Evolutionary conservation across 352 stramenopile genomes (phyloP), one percentile per base, ranked within the genome.

Genomic region (Paralagenidium karlingii): DNA sequence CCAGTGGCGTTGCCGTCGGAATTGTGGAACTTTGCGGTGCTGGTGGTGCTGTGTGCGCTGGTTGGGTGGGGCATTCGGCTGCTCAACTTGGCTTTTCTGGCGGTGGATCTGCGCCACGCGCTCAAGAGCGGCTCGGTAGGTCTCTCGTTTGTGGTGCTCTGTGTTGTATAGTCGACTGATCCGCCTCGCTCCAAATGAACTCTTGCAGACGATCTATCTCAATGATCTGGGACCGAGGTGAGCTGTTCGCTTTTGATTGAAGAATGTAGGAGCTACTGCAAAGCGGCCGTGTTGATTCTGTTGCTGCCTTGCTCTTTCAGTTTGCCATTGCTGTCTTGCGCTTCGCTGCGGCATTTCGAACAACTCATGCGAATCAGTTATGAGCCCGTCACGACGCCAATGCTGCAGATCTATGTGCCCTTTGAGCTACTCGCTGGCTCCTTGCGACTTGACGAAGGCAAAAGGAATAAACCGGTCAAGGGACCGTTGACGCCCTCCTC

Each of bases 321-420:
- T 40, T 49, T 82, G n/a, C 43, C 36, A 6, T 55, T 78, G 34
- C 54, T 82, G 21, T 51, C 46, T n/a, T 40, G 60, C 39, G 60
- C 63, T 37, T 74, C 65, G 21, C 65, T 78, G 53, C 74, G 65
- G 68, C 65, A 82, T 40, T 63, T 82, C 19, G 58, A 79, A 40
- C 68, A 82, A 38, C 60, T 82, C 12, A 28, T 78, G 33, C 58
- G 63, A 31, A 69, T 57, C 8, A 74, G 68, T 19, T 38, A 56
- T 12, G 54, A 78, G 32, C 24, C 43, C 2, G 25, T 38, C 5
- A 49, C 58, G 3, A 50, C 48, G 8, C 47, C 53, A 22, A 80
- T 82, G 68, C 40, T 50, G 25, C 55, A 58, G 5, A 41, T 80
- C 15, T 44, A 38, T 1, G 34, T 80, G 11, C 63, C 58, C 8